These are phyloP conservation scores for Pezicula radicicola DNA, from an alignment of 2,329 filamentous ascomycete species.

Conservation along the genomic window DNA sequence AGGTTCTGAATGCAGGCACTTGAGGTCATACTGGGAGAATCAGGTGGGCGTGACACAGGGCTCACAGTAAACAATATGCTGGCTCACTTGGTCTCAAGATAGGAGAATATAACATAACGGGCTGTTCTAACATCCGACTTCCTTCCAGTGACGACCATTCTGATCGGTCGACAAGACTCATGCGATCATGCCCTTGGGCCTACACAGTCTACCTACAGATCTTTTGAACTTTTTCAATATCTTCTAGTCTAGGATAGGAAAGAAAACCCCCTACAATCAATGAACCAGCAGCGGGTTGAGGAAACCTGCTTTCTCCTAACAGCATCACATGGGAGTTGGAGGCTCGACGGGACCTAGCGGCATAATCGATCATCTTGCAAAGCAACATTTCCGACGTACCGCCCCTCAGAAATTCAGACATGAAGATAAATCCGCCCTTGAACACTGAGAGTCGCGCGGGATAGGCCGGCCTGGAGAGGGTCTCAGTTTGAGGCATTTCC, in stretches of 20 bases:
- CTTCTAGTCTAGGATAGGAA: background rate
- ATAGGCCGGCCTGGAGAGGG: no score
- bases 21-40: background rate
- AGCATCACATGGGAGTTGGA: no score
- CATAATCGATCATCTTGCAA: no score
- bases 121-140: background rate
- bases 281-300: no score
- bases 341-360: no score
- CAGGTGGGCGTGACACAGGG: background rate
- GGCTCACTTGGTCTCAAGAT: background rate
- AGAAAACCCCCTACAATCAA: no score
- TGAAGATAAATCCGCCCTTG: no score
- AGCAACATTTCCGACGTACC: no score
- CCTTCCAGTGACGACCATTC: background rate
- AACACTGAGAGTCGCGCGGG: no score
- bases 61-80: background rate
- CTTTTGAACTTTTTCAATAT: background rate
- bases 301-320: no score
- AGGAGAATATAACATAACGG: background rate
- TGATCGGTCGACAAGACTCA: background rate
- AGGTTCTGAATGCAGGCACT: background rate
- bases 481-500: no score
- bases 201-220: background rate
- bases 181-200: background rate
- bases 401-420: no score